These are phyloP conservation scores for Saccharomyces uvarum DNA, from an alignment of 1,139 yeast genomes.

Conservation along the genomic window DNA sequence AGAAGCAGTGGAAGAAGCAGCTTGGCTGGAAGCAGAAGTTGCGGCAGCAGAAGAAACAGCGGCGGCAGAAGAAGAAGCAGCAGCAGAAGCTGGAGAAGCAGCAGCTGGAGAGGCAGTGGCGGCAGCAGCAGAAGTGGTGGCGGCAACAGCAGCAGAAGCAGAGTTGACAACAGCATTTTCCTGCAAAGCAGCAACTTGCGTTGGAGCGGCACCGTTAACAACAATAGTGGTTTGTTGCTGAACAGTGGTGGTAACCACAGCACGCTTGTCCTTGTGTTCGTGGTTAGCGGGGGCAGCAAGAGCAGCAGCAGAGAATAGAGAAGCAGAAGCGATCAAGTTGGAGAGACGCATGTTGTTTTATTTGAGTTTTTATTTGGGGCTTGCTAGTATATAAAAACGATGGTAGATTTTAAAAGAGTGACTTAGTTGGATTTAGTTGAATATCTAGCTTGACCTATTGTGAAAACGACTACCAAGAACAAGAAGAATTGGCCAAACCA, in stretches of 20 bases:
- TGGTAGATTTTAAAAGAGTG: slow-evolving; percentile 3
- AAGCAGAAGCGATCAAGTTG: slow-evolving; percentile 32
- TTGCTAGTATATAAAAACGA: not conserved
- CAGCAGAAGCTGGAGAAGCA: slow-evolving; percentile 10
- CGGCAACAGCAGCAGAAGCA: slow-evolving; percentile 22
- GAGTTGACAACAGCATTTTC: slow-evolving; percentile 18
- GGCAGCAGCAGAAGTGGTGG: slow-evolving; percentile 21
- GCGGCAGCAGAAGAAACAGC: slow-evolving; percentile 27
- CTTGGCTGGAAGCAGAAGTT: slow-evolving; percentile 17
- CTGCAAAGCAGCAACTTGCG: slow-evolving; percentile 14
- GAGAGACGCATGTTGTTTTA: slow-evolving; percentile 31
- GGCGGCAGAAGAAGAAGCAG: slow-evolving; percentile 4
- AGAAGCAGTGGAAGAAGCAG: slow-evolving; percentile 18
- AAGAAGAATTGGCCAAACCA: not conserved
- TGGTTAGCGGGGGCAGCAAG: slow-evolving; percentile 36
- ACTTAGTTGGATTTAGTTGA: slow-evolving; percentile 4
- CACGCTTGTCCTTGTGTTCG: slow-evolving; percentile 45
- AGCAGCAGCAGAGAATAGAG: slow-evolving; percentile 31
- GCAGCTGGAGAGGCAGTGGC: slow-evolving; percentile 10
- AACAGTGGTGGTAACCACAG: slow-evolving; percentile 38
- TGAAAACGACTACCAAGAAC: not conserved
- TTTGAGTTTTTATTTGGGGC: not conserved
- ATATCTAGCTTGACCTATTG: not conserved
- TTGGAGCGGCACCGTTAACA: slow-evolving; percentile 23
- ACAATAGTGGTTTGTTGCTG: slow-evolving; percentile 34